phyloP scores from a whole-genome alignment of 2,329 filamentous ascomycete species.

The Akanthomyces uredinophilus region DNA sequence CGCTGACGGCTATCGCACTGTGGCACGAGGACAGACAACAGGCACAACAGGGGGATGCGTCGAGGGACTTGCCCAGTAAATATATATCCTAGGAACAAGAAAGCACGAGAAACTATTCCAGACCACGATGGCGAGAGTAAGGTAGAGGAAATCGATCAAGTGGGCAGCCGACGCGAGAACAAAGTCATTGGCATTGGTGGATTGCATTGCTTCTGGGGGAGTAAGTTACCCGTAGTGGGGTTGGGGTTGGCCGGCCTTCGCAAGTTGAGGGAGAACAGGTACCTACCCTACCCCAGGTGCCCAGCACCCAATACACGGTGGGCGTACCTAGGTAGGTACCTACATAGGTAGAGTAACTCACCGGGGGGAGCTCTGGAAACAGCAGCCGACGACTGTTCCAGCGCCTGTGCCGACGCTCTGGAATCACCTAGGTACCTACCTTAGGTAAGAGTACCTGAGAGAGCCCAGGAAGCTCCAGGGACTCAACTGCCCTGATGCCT shows the following conservation, averaged over 20 bases:
- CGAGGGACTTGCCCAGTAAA: background rate
- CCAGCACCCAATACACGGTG: too few species aligned
- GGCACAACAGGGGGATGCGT: background rate
- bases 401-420: background rate
- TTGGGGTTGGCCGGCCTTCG: background rate
- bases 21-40: background rate
- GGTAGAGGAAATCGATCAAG: background rate
- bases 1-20: background rate
- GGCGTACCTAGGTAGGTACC: background rate
- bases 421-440: background rate
- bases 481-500: background rate
- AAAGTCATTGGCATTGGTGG: background rate
- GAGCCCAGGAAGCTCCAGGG: background rate
- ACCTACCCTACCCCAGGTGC: background rate
- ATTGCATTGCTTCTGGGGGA: background rate
- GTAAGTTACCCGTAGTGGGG: background rate
- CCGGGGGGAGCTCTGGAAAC: background rate
- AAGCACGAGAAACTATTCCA: background rate
- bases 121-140: background rate
- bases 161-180: background rate
- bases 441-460: too few species aligned
- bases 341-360: too few species aligned
- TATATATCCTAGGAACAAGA: background rate
- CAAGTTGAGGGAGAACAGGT: background rate
- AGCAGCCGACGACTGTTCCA: background rate